These are phyloP conservation scores for Clonostachys chloroleuca DNA, from an alignment of 2,329 filamentous ascomycete species.

Conservation along the genomic window DNA sequence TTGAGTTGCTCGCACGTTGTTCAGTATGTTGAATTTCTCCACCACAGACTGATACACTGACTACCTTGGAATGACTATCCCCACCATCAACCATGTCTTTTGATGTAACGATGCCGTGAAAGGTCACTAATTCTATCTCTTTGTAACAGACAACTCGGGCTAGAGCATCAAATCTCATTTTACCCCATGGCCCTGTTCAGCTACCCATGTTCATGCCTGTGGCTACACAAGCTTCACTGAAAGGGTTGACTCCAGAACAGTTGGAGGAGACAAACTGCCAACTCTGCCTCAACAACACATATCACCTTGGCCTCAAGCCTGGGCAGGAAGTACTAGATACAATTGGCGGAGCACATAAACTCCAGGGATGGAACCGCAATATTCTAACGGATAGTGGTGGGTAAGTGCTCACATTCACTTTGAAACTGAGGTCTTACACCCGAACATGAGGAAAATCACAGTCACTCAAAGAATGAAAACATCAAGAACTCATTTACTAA, in stretches of 20 bases:
- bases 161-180: slow-evolving; percentile 78
- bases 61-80: not conserved
- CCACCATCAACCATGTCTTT: too few relatives aligned
- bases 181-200: slow-evolving; percentile 87
- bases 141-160: slow-evolving; percentile 78
- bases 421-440: too few relatives aligned
- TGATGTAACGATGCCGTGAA: not conserved
- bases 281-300: slow-evolving; percentile 95
- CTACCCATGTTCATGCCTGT: slow-evolving; percentile 98
- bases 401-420: slow-evolving; percentile 43
- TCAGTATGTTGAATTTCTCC: slow-evolving; percentile 53
- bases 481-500: not conserved
- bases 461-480: not conserved
- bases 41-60: not conserved
- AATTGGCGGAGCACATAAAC: slow-evolving; percentile 86
- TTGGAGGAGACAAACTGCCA: slow-evolving; percentile 85
- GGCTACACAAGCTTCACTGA: slow-evolving; percentile 92
- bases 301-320: slow-evolving; percentile 91
- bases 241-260: slow-evolving; percentile 89
- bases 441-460: not conserved
- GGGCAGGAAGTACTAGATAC: slow-evolving; percentile 85
- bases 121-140: not conserved
- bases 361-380: slow-evolving; percentile 95
- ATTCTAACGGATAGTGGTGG: slow-evolving; percentile 80
- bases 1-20: slow-evolving; percentile 74